These are phyloP conservation scores for Chaetomium sp. DNA, from an alignment of 2,329 filamentous ascomycete species.

Conservation along the genomic window DNA sequence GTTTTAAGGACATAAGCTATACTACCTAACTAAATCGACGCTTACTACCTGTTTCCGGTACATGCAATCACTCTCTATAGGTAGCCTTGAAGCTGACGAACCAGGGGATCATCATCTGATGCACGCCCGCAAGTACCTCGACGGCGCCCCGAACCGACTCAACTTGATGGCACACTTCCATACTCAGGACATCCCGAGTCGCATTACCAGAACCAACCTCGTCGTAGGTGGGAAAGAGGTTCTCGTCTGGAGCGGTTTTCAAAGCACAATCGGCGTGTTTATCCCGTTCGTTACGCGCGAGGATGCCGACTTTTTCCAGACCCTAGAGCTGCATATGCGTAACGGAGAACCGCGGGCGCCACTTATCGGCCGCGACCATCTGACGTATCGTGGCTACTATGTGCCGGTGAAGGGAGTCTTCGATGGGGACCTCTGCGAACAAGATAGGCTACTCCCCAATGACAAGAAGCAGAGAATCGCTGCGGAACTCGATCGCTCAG, in stretches of 20 bases:
- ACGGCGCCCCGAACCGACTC: not conserved
- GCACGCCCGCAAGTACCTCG: not conserved
- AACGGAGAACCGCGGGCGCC: not conserved
- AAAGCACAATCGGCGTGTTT: not conserved
- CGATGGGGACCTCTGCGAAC: not conserved
- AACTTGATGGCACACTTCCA: not conserved
- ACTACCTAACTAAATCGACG: no score
- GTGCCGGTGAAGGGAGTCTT: not conserved
- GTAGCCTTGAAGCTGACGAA: not conserved
- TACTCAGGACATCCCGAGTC: not conserved
- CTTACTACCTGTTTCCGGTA: no score
- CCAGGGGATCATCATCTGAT: not conserved
- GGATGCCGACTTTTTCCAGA: not conserved
- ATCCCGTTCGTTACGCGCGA: not conserved
- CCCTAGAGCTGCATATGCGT: not conserved
- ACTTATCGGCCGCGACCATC: not conserved
- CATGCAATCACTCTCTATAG: no score
- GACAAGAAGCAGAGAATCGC: not conserved
- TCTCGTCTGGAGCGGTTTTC: not conserved
- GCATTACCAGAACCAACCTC: not conserved
- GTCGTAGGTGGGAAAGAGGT: not conserved
- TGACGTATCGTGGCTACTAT: not conserved
- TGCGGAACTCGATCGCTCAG: not conserved
- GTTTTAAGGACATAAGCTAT: no score
- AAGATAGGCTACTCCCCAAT: not conserved